Conservation (phyloP, 2,329 filamentous ascomycete species). For the Aspergillus pseudoviridinutans region DNA sequence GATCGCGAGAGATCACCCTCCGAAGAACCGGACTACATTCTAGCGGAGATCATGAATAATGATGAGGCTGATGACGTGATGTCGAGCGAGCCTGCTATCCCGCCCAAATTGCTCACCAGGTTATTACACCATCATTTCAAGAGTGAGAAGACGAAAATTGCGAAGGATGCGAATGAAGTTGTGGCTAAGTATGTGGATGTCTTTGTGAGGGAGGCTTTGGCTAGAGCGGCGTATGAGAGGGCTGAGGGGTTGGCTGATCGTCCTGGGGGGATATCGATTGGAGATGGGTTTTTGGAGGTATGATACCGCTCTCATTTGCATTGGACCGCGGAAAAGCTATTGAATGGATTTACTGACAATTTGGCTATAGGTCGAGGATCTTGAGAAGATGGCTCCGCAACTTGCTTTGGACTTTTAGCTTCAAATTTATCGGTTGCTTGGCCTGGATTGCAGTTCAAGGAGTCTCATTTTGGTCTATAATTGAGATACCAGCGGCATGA, state of each 20-base stretch:
- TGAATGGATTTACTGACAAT: slow-evolving; percentile 11
- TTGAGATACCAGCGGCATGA: slow-evolving; percentile 20
- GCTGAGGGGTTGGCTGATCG: slow-evolving; percentile 38
- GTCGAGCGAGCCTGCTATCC: slow-evolving; percentile 52
- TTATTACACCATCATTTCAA: slow-evolving; percentile 77
- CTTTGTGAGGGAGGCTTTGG: slow-evolving; percentile 85
- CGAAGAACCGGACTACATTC: slow-evolving; percentile 45
- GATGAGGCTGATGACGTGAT: slow-evolving; percentile 25
- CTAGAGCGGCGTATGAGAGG: slow-evolving; percentile 69
- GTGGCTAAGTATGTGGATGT: slow-evolving; percentile 84
- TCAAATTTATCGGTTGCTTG: slow-evolving; percentile 1
- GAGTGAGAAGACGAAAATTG: slow-evolving; percentile 66
- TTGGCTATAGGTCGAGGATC: slow-evolving; percentile 66
- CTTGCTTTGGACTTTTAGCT: slow-evolving; percentile 75
- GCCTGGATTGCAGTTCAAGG: slow-evolving; percentile 6
- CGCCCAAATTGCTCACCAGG: slow-evolving; percentile 68
- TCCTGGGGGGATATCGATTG: slow-evolving; percentile 29
- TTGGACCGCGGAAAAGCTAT: not conserved
- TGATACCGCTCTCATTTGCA: slow-evolving; percentile 24
- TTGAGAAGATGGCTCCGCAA: slow-evolving; percentile 84
- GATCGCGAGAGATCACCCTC: slow-evolving; percentile 22
- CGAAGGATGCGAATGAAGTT: slow-evolving; percentile 70
- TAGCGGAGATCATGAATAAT: slow-evolving; percentile 40
- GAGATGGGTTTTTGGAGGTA: slow-evolving; percentile 68
- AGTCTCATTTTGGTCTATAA: not conserved